Evolutionary conservation across 768 basidiomycete species (phyloP), one percentile per base, ranked within the genome.

Genomic region (Tulasnella sp.): DNA sequence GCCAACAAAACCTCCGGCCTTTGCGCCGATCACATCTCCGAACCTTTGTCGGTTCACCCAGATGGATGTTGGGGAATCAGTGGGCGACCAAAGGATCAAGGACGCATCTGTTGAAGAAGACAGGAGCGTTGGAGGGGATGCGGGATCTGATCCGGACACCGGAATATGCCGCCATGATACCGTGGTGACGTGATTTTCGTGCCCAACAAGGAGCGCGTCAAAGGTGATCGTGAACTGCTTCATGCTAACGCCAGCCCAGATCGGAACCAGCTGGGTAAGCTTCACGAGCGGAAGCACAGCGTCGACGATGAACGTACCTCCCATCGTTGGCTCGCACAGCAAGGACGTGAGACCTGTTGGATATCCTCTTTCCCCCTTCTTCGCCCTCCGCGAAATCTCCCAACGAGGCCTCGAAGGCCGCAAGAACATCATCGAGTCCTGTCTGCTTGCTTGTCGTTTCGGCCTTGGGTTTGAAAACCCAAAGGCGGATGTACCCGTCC

Each of bases 41-140:
- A 99, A 99, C 16, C 98, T 91, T 82, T 95, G 93, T 16, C 89
- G 87, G 81, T 94, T 96, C 71, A 96, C 91, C 98, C 98, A 99
- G 39, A 99, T 90, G 1, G 92, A 91, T 2, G 91, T 87, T 3
- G 88, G 86, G 79, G 73, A 83, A 81, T 79, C 86, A 19, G 86
- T 81, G 18, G 89, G 85, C 12, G 88, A 85, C 98, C 98, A 99
- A 76, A 99, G 85, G 80, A 99, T 99, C 38, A 99, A 84, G 10
- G 97, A 98, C 27, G 97, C 97, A 85, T 99, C 98, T 1, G 94
- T 93, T 0, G 98, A 97, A 7, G 95, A 93, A 16, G 96, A 97
- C n/a, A 99, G 87, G 8, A 99, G 88, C 0, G 90, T 91, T 4
- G 88, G 88, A n/a, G 83, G 8, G 81, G 42, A 0, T 80, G 46